A percentile compares a stretch with the other conserved stretches of the same genome.
phyloP scores from a whole-genome alignment of 768 basidiomycete species.

The Crucibulum laeve region DNA sequence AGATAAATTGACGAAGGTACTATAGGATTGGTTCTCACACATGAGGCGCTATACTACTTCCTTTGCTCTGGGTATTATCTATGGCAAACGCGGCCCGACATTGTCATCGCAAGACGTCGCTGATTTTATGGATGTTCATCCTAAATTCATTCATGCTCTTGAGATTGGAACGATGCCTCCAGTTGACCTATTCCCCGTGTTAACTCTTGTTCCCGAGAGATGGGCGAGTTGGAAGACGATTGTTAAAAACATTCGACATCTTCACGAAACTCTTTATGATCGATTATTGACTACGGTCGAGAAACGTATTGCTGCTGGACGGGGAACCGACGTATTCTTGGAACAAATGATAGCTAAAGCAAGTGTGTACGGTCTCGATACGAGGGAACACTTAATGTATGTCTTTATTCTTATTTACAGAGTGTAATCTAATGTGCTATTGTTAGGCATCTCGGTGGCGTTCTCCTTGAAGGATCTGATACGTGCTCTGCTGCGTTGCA shows the following conservation, averaged over 20 bases:
- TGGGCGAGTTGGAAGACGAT: slow-evolving; percentile 29
- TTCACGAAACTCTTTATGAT: slow-evolving; percentile 25
- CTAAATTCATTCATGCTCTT: slow-evolving; percentile 17
- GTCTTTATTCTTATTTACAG: slow-evolving; percentile 2
- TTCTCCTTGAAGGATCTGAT: slow-evolving; percentile 25
- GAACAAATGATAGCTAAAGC: slow-evolving; percentile 22
- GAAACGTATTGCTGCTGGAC: slow-evolving; percentile 16
- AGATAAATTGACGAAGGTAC: neutral
- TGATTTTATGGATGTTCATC: slow-evolving; percentile 21
- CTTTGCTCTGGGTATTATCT: slow-evolving; percentile 23
- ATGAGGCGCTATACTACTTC: slow-evolving; percentile 24
- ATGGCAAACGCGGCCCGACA: slow-evolving; percentile 24
- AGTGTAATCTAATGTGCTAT: neutral
- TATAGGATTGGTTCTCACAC: slow-evolving; percentile 23
- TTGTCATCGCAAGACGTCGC: slow-evolving; percentile 16
- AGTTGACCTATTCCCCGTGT: slow-evolving; percentile 26
- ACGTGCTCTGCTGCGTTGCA: slow-evolving; percentile 21
- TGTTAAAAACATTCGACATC: slow-evolving; percentile 11
- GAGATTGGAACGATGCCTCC: slow-evolving; percentile 31
- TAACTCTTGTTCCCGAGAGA: slow-evolving; percentile 26
- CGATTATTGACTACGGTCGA: slow-evolving; percentile 19
- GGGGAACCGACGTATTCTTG: slow-evolving; percentile 23
- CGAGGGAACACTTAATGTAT: slow-evolving; percentile 18
- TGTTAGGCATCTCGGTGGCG: slow-evolving; percentile 24
- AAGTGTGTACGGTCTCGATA: slow-evolving; percentile 16